Conservation (phyloP, 805 yeast genomes). For the Yarrowia deformans region DNA sequence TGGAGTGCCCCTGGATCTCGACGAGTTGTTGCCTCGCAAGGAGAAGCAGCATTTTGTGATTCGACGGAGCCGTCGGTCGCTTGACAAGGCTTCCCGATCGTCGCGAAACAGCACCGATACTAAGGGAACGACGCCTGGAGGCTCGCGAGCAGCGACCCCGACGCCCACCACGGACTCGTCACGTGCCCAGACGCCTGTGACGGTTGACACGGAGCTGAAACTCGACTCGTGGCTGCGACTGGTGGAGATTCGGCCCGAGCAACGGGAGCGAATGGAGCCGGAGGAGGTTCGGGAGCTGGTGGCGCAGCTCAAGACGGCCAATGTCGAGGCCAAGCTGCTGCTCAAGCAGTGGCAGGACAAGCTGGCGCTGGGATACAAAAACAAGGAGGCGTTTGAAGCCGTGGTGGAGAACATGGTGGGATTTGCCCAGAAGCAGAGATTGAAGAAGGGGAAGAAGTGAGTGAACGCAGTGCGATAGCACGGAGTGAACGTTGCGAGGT, state of each 20-base stretch:
- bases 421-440: conserved; percentile 79
- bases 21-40: conserved; percentile 56
- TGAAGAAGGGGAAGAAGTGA: conserved; percentile 23
- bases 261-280: conserved; percentile 50
- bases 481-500: no score
- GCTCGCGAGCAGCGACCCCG: neutral
- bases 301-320: conserved; percentile 48
- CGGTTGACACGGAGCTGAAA: conserved; percentile 40
- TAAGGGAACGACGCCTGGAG: neutral
- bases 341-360: conserved; percentile 62
- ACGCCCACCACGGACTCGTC: conserved; percentile 6
- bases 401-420: conserved; percentile 92
- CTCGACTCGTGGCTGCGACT: conserved; percentile 49
- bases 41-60: conserved; percentile 45
- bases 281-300: conserved; percentile 54
- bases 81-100: conserved; percentile 14
- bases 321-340: conserved; percentile 45
- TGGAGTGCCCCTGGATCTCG: conserved; percentile 77
- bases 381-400: conserved; percentile 78
- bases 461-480: neutral
- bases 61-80: conserved; percentile 37
- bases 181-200: conserved; percentile 15
- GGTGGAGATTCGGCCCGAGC: conserved; percentile 50
- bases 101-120: conserved; percentile 6
- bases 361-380: conserved; percentile 60